Base-by-base conservation (phyloP, 2,329 filamentous ascomycete genomes). In the Cordyceps cateniannulata region DNA sequence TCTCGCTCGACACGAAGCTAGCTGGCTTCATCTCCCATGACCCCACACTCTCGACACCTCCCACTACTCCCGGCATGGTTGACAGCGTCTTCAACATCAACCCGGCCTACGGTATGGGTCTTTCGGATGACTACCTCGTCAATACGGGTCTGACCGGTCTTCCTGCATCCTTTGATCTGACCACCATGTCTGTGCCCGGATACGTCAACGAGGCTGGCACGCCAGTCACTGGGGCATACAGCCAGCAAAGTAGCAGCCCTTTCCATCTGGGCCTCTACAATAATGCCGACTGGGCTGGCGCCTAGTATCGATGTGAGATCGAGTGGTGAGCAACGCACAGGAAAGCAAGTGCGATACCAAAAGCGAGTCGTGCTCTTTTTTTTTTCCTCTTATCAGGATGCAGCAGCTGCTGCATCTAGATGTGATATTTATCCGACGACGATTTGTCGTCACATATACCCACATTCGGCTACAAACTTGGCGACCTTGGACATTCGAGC, bases 41-140 rank as follows among this genome's bases (percentile, higher is more conserved):
- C 63, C 71, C 76, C 22, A 77, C 77, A 20, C 70, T 83, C 53
- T 79, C 80, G 65, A 83, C 81, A 6, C 81, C 81, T 16, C 81
- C 81, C 3, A 78, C 76, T 5, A 84, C 81, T 1, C 81, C 81
- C 0, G 80, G 79, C 18, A 66, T 82, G 40, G 69, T 79, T 63
- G 70, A 75, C 32, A 72, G 73, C 58, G 71, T 78, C 48, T 74
- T 75, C 56, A 71, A 72, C 54, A 67, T 74, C n/a, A 74, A 77
- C 61, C 75, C 75, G 10, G 67, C 72, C 12, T 74, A 72, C 55
- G 73, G 76, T 66, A 66, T 74, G 62, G 66, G 74, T 6, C 69
- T 77, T 3, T 67, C 75, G 0, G 81, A 84, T 45, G 81, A 82
- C 63, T 73, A 77, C 12, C 66, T 84, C 20, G 70, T 80, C 16